These are phyloP conservation scores for Barbarea vulgaris DNA, from an alignment of 345 rosid species.

Conservation along the genomic window DNA sequence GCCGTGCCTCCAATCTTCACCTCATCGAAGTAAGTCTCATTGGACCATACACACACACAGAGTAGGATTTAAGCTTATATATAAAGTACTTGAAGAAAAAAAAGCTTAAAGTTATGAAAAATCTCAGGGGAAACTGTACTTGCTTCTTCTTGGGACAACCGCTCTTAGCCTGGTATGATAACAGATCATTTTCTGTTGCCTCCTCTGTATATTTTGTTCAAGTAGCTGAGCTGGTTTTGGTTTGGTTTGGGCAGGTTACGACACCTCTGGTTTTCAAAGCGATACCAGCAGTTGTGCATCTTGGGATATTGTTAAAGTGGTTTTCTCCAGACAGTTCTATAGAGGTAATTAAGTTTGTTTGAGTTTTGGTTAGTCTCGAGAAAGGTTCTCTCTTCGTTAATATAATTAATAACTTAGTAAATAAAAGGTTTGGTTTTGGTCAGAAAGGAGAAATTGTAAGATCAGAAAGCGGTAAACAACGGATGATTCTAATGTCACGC, in stretches of 20 bases:
- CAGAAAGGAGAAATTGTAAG: slow-evolving; percentile 59
- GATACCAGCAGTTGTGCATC: slow-evolving; percentile 53
- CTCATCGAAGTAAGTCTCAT: slow-evolving; percentile 68
- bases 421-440: not conserved
- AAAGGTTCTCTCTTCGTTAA: slow-evolving; percentile 2
- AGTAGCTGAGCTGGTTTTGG: slow-evolving; percentile 19
- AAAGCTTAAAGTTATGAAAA: not conserved
- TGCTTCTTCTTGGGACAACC: slow-evolving; percentile 85
- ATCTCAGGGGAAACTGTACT: slow-evolving; percentile 71
- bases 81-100: slow-evolving; percentile 12
- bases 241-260: slow-evolving; percentile 45
- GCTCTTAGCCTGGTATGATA: slow-evolving; percentile 79
- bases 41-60: not conserved
- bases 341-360: slow-evolving; percentile 44
- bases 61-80: not conserved
- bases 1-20: slow-evolving; percentile 91
- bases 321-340: slow-evolving; percentile 47
- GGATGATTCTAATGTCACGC: slow-evolving; percentile 36
- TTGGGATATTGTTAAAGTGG: slow-evolving; percentile 53
- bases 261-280: slow-evolving; percentile 57
- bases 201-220: not conserved
- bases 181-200: not conserved
- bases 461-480: slow-evolving; percentile 41
- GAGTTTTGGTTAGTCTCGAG: slow-evolving; percentile 4
- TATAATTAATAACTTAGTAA: not conserved